phyloP scores from a whole-genome alignment of 139 green algal genomes.

The Nannochloris sp. region DNA sequence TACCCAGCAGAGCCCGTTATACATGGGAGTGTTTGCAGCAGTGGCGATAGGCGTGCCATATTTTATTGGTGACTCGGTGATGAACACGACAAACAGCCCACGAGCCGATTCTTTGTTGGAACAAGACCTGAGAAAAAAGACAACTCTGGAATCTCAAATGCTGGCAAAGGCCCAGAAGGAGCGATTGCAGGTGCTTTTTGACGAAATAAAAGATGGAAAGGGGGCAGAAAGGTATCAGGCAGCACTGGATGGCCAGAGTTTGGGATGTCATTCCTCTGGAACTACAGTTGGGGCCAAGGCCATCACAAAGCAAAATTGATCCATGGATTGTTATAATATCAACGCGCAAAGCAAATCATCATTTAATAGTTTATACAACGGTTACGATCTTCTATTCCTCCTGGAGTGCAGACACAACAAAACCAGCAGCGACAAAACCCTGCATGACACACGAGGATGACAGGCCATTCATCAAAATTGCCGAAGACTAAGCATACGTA shows the following conservation, averaged over 20 bases:
- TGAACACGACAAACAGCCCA: constrained; percentile 12
- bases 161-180: constrained; percentile 43
- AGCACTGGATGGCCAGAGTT: constrained; percentile 33
- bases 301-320: constrained; percentile 11
- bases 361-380: too few relatives aligned
- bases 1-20: constrained; percentile 1
- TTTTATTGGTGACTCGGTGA: constrained; percentile 13
- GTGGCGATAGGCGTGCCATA: background rate
- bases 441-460: too few relatives aligned
- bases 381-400: constrained; percentile 17
- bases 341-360: too few relatives aligned
- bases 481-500: background rate
- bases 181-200: constrained; percentile 44
- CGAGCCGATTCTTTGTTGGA: constrained; percentile 18
- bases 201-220: constrained; percentile 26
- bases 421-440: constrained; percentile 27
- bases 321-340: too few relatives aligned
- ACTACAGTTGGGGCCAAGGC: constrained; percentile 19
- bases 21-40: constrained; percentile 8
- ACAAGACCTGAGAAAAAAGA: constrained; percentile 15
- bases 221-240: constrained; percentile 36
- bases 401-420: constrained; percentile 37
- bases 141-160: constrained; percentile 21
- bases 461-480: too few relatives aligned
- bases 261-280: constrained; percentile 41